Conservation (phyloP, 768 basidiomycete species). For the Coprinopsis cinerea region DNA sequence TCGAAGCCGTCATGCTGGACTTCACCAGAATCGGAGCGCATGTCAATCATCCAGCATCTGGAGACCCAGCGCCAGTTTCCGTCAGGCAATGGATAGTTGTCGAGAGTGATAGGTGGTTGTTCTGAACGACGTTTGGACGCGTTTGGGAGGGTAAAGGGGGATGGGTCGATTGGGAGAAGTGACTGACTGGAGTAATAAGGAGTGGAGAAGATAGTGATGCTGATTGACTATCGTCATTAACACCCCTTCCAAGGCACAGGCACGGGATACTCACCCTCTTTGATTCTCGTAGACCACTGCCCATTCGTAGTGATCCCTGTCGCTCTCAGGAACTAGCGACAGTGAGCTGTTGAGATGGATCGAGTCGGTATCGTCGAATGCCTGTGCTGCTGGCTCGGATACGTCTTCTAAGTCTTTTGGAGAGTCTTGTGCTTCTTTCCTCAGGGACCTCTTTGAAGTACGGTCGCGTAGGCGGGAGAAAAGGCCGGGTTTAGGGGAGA, state of each 20-base stretch:
- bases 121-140: conserved; percentile 32
- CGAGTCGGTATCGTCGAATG: conserved; percentile 2
- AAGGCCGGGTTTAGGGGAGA: conserved; percentile 31
- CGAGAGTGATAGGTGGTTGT: conserved; percentile 52
- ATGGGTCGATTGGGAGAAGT: conserved; percentile 67
- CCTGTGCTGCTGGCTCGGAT: conserved; percentile 1
- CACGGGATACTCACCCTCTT: conserved; percentile 50
- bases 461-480: conserved; percentile 25
- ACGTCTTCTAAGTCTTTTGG: conserved; percentile 1
- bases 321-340: conserved; percentile 19
- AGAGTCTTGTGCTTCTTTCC: neutral
- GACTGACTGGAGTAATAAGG: conserved; percentile 67
- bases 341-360: conserved; percentile 3
- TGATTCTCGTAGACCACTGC: conserved; percentile 80
- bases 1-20: conserved; percentile 83
- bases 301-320: conserved; percentile 63
- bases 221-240: conserved; percentile 17
- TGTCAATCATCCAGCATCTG: conserved; percentile 81
- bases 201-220: conserved; percentile 64
- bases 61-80: conserved; percentile 82
- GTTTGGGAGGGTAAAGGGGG: conserved; percentile 62
- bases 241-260: neutral
- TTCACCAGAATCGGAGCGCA: conserved; percentile 69
- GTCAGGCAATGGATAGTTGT: conserved; percentile 69
- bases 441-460: conserved; percentile 11